Conservation (phyloP, 2,329 filamentous ascomycete genomes). For the Aspergillus sp. region DNA sequence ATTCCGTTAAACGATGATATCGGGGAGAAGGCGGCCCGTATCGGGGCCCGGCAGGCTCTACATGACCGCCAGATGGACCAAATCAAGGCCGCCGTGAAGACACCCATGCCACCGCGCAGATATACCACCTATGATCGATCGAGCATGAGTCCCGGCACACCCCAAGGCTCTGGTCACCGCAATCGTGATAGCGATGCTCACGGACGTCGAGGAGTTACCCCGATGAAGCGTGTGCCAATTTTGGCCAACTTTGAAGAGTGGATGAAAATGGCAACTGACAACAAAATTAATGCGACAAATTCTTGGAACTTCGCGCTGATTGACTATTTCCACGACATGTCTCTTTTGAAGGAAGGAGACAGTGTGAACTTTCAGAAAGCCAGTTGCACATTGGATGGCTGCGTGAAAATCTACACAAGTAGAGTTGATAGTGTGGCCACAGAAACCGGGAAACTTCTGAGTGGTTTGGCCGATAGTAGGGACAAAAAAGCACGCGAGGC, state of each 20-base stretch:
- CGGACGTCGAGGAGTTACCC: slow-evolving; percentile 75
- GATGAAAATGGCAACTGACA: slow-evolving; percentile 99
- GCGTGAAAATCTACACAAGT: slow-evolving; percentile 99
- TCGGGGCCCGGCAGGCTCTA: slow-evolving; percentile 82
- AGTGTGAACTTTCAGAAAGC: slow-evolving; percentile 98
- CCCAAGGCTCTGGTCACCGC: slow-evolving; percentile 39
- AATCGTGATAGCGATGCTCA: slow-evolving; percentile 52
- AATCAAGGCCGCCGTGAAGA: slow-evolving; percentile 71
- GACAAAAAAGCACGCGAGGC: slow-evolving; percentile 68
- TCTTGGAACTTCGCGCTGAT: slow-evolving; percentile 99
- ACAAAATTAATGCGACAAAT: slow-evolving; percentile 97
- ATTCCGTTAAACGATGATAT: slow-evolving; percentile 96
- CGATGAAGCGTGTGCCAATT: slow-evolving; percentile 93
- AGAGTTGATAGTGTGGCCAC: slow-evolving; percentile 97
- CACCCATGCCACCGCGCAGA: slow-evolving; percentile 42
- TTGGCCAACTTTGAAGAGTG: slow-evolving; percentile 98
- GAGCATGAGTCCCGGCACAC: slow-evolving; percentile 52
- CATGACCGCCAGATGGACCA: slow-evolving; percentile 92
- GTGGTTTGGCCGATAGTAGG: slow-evolving; percentile 76
- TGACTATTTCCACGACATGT: slow-evolving; percentile 99
- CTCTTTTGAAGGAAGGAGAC: slow-evolving; percentile 89
- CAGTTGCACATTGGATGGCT: slow-evolving; percentile 94
- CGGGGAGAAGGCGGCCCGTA: slow-evolving; percentile 82
- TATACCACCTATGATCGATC: slow-evolving; percentile 37
- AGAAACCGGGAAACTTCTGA: slow-evolving; percentile 91